Evolutionary conservation across 495 filamentous ascomycete species (phyloP), one percentile per base, ranked within the genome.

Genomic region (Astrocystis sublimbata): DNA sequence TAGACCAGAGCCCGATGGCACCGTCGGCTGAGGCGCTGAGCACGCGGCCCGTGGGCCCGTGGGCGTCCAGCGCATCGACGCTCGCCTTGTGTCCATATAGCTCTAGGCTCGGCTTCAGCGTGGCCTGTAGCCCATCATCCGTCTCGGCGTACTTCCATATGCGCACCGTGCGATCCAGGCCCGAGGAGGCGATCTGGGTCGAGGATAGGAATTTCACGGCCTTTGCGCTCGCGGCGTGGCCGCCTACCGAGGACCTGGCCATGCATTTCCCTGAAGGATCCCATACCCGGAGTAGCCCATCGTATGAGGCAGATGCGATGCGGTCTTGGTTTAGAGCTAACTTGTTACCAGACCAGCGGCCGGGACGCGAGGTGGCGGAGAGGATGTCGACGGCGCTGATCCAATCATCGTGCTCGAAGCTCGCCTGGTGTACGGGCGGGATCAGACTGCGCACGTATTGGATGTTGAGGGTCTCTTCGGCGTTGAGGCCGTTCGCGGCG

Each of bases 391-490:
- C 89, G n/a, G 85, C 81, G 72, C 88, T 89, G 33, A 98, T 89
- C 94, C 94, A 98, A 69, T 97, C 93, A 68, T 97, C 92, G 71
- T 98, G 92, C 77, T 96, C 86, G 74, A 96, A 97, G 57, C 89
- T 91, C 6, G 92, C 86, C 42, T 93, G 85, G 72, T 92, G 90
- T 12, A 88, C 78, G 21, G 94, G 96, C 0, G 94, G 94, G 71
- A 96, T 87, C 54, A 96, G 78, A 55, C 92, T 92, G 61, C 92
- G 88, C 7, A 96, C 91, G 78, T 97, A 98, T 79, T 97, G 92
- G 45, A 98, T 83, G 33, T 88, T 89, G 30, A 98, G 76, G 3
- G 87, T 91, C 8, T 88, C 88, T 77, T 98, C 94, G 30, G 92
- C 81, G 41, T 91, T 96, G 59, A 97, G 86, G 42, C 93, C 94